These are phyloP conservation scores for Polysphondylium violaceum DNA, from an alignment of 78 protist genomes.

Conservation along the genomic window DNA sequence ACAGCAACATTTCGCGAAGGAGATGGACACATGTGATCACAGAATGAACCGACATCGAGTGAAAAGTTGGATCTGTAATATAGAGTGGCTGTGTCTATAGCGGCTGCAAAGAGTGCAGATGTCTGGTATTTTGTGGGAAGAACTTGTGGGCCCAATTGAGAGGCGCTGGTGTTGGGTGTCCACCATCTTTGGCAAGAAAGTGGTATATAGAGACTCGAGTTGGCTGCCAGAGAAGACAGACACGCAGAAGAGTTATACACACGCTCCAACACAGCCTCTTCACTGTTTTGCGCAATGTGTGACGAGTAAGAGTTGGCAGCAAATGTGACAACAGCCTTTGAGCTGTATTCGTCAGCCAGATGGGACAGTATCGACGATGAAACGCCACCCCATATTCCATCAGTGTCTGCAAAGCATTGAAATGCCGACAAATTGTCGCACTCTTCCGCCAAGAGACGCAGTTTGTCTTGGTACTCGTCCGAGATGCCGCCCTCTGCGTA, in stretches of 20 bases:
- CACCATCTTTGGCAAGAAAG: conserved; percentile 41
- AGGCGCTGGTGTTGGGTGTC: background rate
- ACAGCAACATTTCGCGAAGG: background rate
- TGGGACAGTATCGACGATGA: background rate
- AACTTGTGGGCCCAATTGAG: background rate
- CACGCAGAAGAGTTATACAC: conserved; percentile 4
- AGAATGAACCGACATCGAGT: background rate
- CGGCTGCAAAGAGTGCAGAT: conserved; percentile 33
- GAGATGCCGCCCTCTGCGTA: background rate
- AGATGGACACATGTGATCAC: background rate
- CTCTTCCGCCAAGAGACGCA: conserved; percentile 46
- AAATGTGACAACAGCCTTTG: conserved; percentile 16
- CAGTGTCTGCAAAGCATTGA: conserved; percentile 33
- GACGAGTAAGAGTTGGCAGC: background rate
- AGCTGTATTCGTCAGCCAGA: conserved; percentile 33
- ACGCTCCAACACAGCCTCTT: conserved; percentile 6
- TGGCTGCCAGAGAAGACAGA: background rate
- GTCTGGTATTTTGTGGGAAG: conserved; percentile 14
- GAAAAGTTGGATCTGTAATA: conserved; percentile 51
- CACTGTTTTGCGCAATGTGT: background rate
- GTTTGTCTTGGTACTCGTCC: conserved; percentile 47
- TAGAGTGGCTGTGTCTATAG: conserved; percentile 45
- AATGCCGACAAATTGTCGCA: conserved; percentile 50
- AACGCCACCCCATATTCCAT: conserved; percentile 72
- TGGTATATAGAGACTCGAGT: conserved; percentile 16